A percentile compares a stretch with the other conserved stretches of the same genome.
Conservation (phyloP, 2,329 filamentous ascomycete genomes). For the Phoma sp. region DNA sequence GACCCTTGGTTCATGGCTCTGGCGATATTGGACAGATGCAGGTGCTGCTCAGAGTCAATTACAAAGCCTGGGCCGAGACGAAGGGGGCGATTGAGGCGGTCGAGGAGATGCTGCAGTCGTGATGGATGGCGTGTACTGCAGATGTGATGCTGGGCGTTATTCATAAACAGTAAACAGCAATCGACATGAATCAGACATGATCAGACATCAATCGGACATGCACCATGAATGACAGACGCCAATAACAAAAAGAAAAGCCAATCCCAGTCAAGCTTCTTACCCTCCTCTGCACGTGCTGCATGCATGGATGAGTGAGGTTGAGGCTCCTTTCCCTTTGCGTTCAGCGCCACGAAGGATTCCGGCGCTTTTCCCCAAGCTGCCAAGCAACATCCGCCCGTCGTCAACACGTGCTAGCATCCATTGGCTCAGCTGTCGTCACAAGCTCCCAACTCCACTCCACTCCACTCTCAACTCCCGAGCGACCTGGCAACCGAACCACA, state of each 20-base stretch:
- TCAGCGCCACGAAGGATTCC: constrained; percentile 36
- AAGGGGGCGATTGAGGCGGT: not conserved
- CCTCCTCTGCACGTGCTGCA: too few species aligned
- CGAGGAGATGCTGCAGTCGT: not conserved
- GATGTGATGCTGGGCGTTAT: not conserved
- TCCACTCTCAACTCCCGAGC: too few species aligned
- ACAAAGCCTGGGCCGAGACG: not conserved
- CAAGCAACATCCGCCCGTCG: not conserved
- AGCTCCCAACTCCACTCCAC: too few species aligned
- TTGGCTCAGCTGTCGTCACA: too few species aligned
- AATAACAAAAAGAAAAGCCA: not conserved
- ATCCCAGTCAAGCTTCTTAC: constrained; percentile 6
- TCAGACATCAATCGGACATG: too few species aligned
- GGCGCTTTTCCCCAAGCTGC: constrained; percentile 1
- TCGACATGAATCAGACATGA: too few species aligned
- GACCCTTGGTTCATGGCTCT: not conserved
- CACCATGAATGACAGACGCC: too few species aligned
- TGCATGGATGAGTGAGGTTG: too few species aligned
- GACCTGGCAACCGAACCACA: too few species aligned
- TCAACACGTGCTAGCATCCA: too few species aligned
- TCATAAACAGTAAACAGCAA: not conserved
- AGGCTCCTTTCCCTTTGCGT: too few species aligned
- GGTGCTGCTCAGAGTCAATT: constrained; percentile 3
- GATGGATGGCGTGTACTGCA: not conserved
- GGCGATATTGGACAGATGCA: constrained; percentile 34